Evolutionary conservation across 2,329 filamentous ascomycete genomes (phyloP), one percentile per base, ranked within the genome.

Genomic region (Talaromyces sp.): DNA sequence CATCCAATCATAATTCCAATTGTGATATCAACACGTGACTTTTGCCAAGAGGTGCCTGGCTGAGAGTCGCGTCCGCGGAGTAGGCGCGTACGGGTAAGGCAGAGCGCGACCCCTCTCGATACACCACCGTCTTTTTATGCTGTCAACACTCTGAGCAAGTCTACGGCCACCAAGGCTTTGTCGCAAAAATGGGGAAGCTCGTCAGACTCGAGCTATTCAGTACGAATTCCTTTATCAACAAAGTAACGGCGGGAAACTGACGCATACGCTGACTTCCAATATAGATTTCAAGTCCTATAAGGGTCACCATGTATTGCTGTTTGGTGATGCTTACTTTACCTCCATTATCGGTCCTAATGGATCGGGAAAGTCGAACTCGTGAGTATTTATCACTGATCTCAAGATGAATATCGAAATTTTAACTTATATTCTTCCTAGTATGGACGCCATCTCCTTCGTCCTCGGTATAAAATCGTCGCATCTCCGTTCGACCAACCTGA

Each of bases 331-430:
- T 2, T 98, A 97, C 80, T 99, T 99, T 79, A 99, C 95, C 59
- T 99, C 95, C 48, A 97, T 99, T 75, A 98, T 99, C 75, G 95
- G 96, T 6, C 95, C 95, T 76, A 99, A 99, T 93, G 95, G 95
- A 83, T 98, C 95, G 41, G 95, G 95, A 69, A 99, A 99, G 80
- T 99, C 95, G 22, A 99, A 99, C 78, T 97, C 93, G 91, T 94
- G 88, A 83, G 57, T 37, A 8, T 24, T 19, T 1, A 47, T 10
- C 16, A 2, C 14, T 24, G 22, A 10, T 27, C 3, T 16, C 27
- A 11, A 43, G n/a, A 11, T 10, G 11, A 13, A 31, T 24, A 19
- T 5, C 1, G 14, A 31, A 3, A 22, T 3, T 31, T 22, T 58
- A 27, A 47, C 11, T 19, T 22, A 22, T 43, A 31, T 41, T n/a